Percentiles rank a stretch among this genome's conserved stretches.
Conservation (phyloP, 768 basidiomycete species). For the Kwoniella bestiolae region DNA sequence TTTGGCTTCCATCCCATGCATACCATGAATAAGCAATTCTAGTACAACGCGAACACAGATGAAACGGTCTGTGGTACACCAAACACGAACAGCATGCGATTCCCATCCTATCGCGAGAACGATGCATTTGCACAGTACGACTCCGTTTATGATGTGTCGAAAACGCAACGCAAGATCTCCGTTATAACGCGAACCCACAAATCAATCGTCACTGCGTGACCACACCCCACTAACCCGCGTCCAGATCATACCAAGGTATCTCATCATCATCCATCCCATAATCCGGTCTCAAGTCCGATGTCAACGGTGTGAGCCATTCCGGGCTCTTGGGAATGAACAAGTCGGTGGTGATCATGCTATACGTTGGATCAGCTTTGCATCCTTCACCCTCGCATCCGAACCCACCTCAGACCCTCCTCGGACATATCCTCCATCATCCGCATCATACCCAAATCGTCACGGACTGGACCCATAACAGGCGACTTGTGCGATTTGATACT, state of each 20-base stretch:
- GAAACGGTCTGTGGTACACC: too few species aligned
- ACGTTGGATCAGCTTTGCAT: not conserved
- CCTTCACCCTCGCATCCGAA: not conserved
- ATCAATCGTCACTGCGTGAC: too few species aligned
- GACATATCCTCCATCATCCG: slow-evolving; percentile 37
- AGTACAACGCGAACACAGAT: too few species aligned
- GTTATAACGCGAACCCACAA: too few species aligned
- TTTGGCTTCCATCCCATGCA: too few species aligned
- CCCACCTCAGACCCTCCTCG: slow-evolving; percentile 37
- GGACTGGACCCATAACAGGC: slow-evolving; percentile 32
- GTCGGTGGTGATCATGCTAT: slow-evolving; percentile 19
- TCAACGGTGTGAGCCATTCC: slow-evolving; percentile 17
- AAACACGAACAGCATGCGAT: too few species aligned
- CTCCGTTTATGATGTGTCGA: too few species aligned
- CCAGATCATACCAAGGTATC: slow-evolving; percentile 22
- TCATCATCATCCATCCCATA: slow-evolving; percentile 16
- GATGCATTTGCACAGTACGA: too few species aligned
- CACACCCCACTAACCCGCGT: too few species aligned
- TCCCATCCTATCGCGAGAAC: too few species aligned
- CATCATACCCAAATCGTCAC: slow-evolving; percentile 24
- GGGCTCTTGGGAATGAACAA: slow-evolving; percentile 7
- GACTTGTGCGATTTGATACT: slow-evolving; percentile 27
- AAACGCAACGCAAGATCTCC: too few species aligned
- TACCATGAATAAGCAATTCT: too few species aligned
- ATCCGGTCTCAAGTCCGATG: slow-evolving; percentile 7